phyloP scores from a whole-genome alignment of 495 filamentous ascomycete genomes.

The Pyronema domesticum region DNA sequence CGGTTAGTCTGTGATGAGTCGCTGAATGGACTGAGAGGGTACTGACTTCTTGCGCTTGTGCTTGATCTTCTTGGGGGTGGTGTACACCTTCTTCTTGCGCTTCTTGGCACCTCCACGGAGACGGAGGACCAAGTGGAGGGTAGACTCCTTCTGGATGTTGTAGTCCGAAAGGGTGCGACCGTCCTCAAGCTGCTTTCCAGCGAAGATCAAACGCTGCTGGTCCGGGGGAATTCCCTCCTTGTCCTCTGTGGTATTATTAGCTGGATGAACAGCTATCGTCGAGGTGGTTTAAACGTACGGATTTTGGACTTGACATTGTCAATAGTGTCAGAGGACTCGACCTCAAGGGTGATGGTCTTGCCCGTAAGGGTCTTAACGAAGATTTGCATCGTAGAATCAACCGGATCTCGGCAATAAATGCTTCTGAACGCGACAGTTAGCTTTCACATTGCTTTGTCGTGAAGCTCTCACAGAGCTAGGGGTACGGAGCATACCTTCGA shows the following conservation, averaged over 20 bases:
- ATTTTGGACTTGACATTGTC: conserved; percentile 98
- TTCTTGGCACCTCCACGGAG: conserved; percentile 97
- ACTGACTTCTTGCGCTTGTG: conserved; percentile 83
- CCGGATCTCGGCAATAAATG: conserved; percentile 26
- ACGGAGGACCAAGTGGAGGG: conserved; percentile 93
- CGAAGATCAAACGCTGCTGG: conserved; percentile 99
- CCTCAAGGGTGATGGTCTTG: conserved; percentile 99
- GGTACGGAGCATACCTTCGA: conserved; percentile 16
- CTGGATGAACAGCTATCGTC: background rate
- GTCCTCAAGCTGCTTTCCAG: conserved; percentile 99
- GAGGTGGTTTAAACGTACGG: conserved; percentile 20
- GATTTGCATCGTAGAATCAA: conserved; percentile 64
- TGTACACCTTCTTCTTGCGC: conserved; percentile 99
- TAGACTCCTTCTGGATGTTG: conserved; percentile 99
- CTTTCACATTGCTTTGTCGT: conserved; percentile 1
- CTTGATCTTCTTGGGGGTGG: conserved; percentile 99
- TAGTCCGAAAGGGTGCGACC: conserved; percentile 98
- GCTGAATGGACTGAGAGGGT: background rate
- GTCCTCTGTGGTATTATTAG: conserved; percentile 37
- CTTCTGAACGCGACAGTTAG: conserved; percentile 12
- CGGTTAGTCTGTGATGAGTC: background rate
- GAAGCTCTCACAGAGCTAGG: background rate
- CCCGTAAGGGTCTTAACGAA: conserved; percentile 99
- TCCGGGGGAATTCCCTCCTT: conserved; percentile 99
- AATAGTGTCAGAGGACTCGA: conserved; percentile 98